Percentiles rank a stretch among this genome's conserved stretches.
Conservation (phyloP, 2,329 filamentous ascomycete species). For the Xylariales sp. region DNA sequence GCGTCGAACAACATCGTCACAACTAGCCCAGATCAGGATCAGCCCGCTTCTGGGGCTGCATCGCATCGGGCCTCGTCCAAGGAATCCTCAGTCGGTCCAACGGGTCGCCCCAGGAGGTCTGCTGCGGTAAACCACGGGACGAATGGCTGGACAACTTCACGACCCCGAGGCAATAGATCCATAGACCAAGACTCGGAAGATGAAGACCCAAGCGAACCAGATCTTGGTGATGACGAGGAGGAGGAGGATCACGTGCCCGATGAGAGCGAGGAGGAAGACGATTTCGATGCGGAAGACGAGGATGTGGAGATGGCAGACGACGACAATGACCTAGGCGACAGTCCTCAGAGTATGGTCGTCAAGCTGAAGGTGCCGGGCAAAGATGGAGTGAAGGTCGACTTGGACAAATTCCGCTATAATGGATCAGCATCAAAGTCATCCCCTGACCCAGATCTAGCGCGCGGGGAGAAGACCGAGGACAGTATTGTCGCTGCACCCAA, state of each 20-base stretch:
- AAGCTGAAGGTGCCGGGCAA: slow-evolving; percentile 55
- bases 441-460: slow-evolving; percentile 11
- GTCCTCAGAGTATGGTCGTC: slow-evolving; percentile 62
- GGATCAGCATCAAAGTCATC: slow-evolving; percentile 16
- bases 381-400: slow-evolving; percentile 29
- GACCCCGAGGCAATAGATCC: slow-evolving; percentile 50
- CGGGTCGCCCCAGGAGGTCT: slow-evolving; percentile 46
- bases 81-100: slow-evolving; percentile 36
- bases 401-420: slow-evolving; percentile 26
- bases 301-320: slow-evolving; percentile 52
- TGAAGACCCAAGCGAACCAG: slow-evolving; percentile 24
- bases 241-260: slow-evolving; percentile 64
- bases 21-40: slow-evolving; percentile 31
- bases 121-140: slow-evolving; percentile 44
- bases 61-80: slow-evolving; percentile 26
- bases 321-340: slow-evolving; percentile 44
- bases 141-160: slow-evolving; percentile 42
- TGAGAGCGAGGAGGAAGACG: slow-evolving; percentile 52
- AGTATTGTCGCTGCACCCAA: slow-evolving; percentile 24
- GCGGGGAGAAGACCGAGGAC: slow-evolving; percentile 23
- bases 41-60: slow-evolving; percentile 17
- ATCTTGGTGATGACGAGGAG: slow-evolving; percentile 65
- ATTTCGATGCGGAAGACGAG: slow-evolving; percentile 55
- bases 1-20: slow-evolving; percentile 41
- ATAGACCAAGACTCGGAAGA: slow-evolving; percentile 45